These are phyloP conservation scores for Porphyridium purpureum DNA, from an alignment of 23 red algal species.

Conservation along the genomic window DNA sequence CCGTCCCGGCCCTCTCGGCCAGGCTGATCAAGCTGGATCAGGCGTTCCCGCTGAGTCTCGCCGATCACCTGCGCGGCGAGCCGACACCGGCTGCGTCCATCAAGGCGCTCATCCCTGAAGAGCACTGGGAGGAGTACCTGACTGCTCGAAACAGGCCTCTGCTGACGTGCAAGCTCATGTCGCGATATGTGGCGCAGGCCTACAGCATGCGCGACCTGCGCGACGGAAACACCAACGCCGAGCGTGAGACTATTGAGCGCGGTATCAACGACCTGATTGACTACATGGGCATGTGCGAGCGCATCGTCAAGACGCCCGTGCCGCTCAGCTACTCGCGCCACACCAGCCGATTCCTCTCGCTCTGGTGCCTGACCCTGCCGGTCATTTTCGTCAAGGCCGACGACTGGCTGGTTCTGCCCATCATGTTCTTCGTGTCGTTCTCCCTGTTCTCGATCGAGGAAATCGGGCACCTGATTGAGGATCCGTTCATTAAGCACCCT, in stretches of 20 bases:
- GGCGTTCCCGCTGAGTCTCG: no score
- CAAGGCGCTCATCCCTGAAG: no score
- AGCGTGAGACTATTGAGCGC: constrained; percentile 12
- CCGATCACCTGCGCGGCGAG: no score
- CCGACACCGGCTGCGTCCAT: no score
- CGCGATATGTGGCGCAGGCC: no score
- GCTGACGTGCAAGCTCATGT: no score
- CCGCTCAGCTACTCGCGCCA: constrained; percentile 21
- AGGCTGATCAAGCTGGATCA: no score
- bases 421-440: constrained; percentile 5
- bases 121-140: no score
- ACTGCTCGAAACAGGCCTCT: no score
- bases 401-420: constrained; percentile 1
- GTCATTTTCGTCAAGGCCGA: constrained; percentile 4
- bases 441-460: constrained; percentile 24
- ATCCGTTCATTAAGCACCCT: constrained; percentile 5
- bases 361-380: constrained; percentile 11
- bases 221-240: neutral
- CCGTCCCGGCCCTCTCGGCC: no score
- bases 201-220: no score
- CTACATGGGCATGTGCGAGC: constrained; percentile 14
- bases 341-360: constrained; percentile 10
- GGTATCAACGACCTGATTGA: constrained; percentile 3
- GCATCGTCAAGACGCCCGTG: constrained; percentile 13
- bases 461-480: constrained; percentile 25